phyloP scores from a whole-genome alignment of 2,329 filamentous ascomycete genomes.

The Alternaria sp. region DNA sequence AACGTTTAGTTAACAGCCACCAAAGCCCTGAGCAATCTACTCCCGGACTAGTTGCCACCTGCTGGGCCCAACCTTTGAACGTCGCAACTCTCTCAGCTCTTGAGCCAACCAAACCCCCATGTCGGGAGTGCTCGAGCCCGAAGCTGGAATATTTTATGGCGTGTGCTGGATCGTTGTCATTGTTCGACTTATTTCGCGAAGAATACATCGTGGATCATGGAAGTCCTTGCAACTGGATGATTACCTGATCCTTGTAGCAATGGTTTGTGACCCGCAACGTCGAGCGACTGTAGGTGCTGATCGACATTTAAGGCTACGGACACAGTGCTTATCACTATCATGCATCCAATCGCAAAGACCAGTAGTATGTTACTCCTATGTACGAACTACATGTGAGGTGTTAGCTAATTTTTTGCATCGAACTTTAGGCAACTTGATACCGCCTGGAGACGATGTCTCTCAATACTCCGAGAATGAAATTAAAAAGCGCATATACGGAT shows the following conservation, averaged over 20 bases:
- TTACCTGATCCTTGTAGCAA: constrained; percentile 47
- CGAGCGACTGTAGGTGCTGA: constrained; percentile 13
- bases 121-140: constrained; percentile 43
- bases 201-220: constrained; percentile 45
- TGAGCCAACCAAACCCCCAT: constrained; percentile 21
- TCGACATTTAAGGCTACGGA: constrained; percentile 37
- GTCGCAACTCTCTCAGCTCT: constrained; percentile 16
- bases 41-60: constrained; percentile 1
- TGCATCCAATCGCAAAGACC: constrained; percentile 44
- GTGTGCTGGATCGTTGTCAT: constrained; percentile 48
- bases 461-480: constrained; percentile 51
- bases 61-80: constrained; percentile 7
- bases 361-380: constrained; percentile 26
- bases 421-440: constrained; percentile 42
- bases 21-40: constrained; percentile 9
- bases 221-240: constrained; percentile 48
- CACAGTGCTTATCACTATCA: constrained; percentile 46
- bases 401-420: not conserved
- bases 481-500: constrained; percentile 59
- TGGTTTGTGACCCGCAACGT: constrained; percentile 34
- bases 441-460: constrained; percentile 43
- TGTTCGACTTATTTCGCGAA: constrained; percentile 40
- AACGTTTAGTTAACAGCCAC: constrained; percentile 3
- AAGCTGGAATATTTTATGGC: constrained; percentile 46
- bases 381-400: not conserved